phyloP scores from a whole-genome alignment of 1,284 basidiomycete genomes.

The Phellopilus nigrolimitatus region DNA sequence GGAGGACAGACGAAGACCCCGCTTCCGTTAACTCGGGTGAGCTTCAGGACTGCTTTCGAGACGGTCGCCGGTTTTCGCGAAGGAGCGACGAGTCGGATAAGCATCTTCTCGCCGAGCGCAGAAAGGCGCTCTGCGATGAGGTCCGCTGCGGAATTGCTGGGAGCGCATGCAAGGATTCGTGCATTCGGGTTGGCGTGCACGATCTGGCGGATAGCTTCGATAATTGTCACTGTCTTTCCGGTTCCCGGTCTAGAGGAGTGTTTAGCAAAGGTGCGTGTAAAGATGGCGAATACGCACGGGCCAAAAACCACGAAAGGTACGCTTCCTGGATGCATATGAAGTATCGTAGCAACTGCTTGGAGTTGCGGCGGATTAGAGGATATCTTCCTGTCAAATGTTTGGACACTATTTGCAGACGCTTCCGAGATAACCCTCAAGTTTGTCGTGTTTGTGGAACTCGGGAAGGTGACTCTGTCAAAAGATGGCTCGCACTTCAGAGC shows the following conservation, averaged over 20 bases:
- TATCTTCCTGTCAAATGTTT: conserved; percentile 41
- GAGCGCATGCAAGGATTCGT: conserved; percentile 59
- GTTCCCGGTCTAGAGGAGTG: conserved; percentile 48
- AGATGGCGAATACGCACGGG: conserved; percentile 43
- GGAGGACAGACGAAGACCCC: conserved; percentile 45
- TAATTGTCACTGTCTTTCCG: conserved; percentile 63
- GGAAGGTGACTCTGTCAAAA: conserved; percentile 37
- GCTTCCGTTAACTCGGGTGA: conserved; percentile 35
- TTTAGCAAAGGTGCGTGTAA: not conserved
- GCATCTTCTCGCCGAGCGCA: conserved; percentile 32
- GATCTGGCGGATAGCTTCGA: conserved; percentile 61
- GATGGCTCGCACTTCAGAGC: conserved; percentile 38
- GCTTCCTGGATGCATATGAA: conserved; percentile 39
- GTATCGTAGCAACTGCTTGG: conserved; percentile 50
- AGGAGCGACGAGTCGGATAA: conserved; percentile 64
- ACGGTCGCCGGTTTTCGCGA: conserved; percentile 44
- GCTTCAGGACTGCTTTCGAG: conserved; percentile 39
- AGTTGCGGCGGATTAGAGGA: conserved; percentile 46
- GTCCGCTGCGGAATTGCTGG: conserved; percentile 58
- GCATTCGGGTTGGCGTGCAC: conserved; percentile 38
- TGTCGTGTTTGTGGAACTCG: conserved; percentile 39
- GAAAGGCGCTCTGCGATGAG: conserved; percentile 52
- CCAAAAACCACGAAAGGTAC: conserved; percentile 61
- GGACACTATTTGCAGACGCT: conserved; percentile 24
- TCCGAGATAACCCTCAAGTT: conserved; percentile 37